These are phyloP conservation scores for Nidula niveotomentosa DNA, from an alignment of 1,284 basidiomycete species.

Conservation along the genomic window DNA sequence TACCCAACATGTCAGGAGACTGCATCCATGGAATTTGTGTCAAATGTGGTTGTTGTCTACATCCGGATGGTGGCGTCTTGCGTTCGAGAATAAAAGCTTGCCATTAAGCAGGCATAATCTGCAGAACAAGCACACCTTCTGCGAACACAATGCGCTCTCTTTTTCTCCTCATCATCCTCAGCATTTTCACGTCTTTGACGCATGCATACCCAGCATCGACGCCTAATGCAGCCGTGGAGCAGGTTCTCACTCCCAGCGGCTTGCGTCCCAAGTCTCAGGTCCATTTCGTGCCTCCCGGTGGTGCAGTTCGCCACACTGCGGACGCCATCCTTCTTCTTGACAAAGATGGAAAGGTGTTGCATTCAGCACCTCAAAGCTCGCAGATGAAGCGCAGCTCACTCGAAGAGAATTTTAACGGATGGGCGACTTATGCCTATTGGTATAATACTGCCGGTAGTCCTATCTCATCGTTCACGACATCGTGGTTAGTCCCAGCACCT, in stretches of 20 bases:
- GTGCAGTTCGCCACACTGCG: background rate
- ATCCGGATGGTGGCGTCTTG: too few species aligned
- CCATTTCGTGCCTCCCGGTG: background rate
- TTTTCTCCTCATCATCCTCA: too few species aligned
- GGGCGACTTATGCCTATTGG: background rate
- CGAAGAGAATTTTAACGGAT: background rate
- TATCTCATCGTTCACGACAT: background rate
- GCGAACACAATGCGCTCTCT: too few species aligned
- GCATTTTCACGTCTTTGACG: too few species aligned
- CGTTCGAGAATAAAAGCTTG: too few species aligned
- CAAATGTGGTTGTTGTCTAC: too few species aligned
- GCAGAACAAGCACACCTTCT: too few species aligned
- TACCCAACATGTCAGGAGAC: too few species aligned
- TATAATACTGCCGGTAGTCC: background rate
- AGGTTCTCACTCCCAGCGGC: slow-evolving; percentile 7
- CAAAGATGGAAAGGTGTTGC: background rate
- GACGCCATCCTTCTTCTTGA: background rate
- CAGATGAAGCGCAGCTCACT: too few species aligned
- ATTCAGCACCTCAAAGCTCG: background rate
- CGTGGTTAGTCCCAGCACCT: background rate
- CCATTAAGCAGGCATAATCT: too few species aligned
- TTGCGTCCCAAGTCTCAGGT: background rate
- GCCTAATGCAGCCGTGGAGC: background rate
- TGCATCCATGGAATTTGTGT: too few species aligned
- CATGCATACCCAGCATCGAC: too few species aligned